These are phyloP conservation scores for Hygrophorus russula DNA, from an alignment of 768 basidiomycete species.

Conservation along the genomic window DNA sequence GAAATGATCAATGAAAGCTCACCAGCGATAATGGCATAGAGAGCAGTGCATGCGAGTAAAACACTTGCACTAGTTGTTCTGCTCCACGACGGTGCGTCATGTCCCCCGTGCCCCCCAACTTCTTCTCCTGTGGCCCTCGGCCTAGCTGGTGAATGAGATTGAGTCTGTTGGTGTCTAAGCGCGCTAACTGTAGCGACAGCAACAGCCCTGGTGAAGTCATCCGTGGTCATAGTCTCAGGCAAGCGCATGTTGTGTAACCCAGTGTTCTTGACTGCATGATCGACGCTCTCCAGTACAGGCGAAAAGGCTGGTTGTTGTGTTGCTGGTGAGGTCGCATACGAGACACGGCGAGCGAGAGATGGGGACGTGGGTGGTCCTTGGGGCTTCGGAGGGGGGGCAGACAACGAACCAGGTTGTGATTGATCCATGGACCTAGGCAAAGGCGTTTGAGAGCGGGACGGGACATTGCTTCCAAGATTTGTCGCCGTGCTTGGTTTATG, in stretches of 20 bases:
- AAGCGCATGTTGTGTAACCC: constrained; percentile 39
- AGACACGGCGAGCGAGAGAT: constrained; percentile 35
- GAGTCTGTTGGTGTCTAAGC: constrained; percentile 67
- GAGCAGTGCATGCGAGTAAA: constrained; percentile 74
- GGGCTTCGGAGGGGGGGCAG: neutral
- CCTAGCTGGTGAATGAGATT: constrained; percentile 35
- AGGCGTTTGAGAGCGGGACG: constrained; percentile 30
- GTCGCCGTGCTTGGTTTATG: constrained; percentile 36
- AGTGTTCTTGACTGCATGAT: constrained; percentile 60
- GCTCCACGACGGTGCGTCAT: constrained; percentile 97
- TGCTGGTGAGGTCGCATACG: constrained; percentile 32
- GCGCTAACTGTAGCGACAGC: constrained; percentile 92
- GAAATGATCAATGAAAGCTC: constrained; percentile 15
- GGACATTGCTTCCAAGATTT: constrained; percentile 16
- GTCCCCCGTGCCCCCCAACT: constrained; percentile 58
- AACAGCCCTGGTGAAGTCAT: constrained; percentile 89
- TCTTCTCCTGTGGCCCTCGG: constrained; percentile 31
- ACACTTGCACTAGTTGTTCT: constrained; percentile 83
- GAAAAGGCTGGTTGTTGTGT: constrained; percentile 26
- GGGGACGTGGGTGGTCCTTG: constrained; percentile 24
- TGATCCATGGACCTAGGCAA: constrained; percentile 20
- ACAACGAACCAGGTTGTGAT: constrained; percentile 2
- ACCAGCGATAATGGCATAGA: constrained; percentile 97
- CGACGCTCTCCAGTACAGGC: constrained; percentile 71
- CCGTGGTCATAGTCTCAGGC: constrained; percentile 60